Evolutionary conservation across 148 eudicot species (phyloP), one percentile per base, ranked within the genome.

Genomic region (Camellia sinensis): DNA sequence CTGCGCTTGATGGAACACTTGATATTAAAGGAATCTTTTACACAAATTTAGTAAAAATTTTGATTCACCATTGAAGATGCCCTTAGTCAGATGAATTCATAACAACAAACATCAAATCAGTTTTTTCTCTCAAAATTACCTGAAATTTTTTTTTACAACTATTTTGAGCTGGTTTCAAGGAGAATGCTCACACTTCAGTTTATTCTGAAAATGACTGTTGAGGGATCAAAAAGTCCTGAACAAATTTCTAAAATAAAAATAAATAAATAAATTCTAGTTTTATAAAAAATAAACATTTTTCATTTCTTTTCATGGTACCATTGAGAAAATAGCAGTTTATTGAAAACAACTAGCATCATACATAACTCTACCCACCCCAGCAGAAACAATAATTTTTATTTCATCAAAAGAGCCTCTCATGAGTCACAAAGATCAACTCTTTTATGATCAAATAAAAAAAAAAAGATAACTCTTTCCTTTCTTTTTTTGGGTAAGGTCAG

Each of bases 331-430:
- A 67, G n/a, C 7, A 67, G 15, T 14, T 37, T 3, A 67, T 2
- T 11, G 71, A 40, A 67, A 67, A 40, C 17, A 67, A 40, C 18
- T 37, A 37, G 46, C 46, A 67, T 12, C 44, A 67, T 67, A 37
- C 40, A 67, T 14, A 40, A 37, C 46, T 40, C 43, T 37, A n/a
- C 46, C 3, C 6, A 2, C 52, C 17, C 52, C n/a, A 57, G 53
- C 2, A n/a, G 22, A 70, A 60, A 75, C 40, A 75, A 41, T 37
- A 61, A n/a, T 44, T 43, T 45, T 44, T 7, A 60, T 18, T 17
- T 41, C 78, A 75, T 43, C 64, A 75, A 14, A 43, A 65, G 72
- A 78, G 43, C 73, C 67, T 18, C 78, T 82, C 84, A 82, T 66
- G 78, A 70, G 81, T 57, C 37, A 29, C 37, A 29, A 29, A 29